Base-by-base conservation (phyloP, 768 basidiomycete species). In the Neoboletus brunneissimus region DNA sequence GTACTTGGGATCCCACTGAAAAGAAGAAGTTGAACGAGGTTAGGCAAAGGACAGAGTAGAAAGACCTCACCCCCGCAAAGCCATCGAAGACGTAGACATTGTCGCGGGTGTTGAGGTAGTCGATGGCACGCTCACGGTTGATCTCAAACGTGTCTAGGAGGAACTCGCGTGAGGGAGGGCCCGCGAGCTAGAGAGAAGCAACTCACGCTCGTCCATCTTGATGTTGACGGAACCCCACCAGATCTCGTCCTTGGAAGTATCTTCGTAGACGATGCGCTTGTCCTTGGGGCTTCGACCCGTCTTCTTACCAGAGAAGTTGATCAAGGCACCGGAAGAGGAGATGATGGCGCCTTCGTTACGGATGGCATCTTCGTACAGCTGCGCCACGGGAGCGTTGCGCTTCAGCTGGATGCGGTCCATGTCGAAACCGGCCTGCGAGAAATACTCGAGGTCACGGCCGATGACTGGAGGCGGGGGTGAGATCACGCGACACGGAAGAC, bases 141-240 rank as follows among this genome's bases (percentile, higher is more conserved):
- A 97, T 98, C 76, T 98, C 97, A 62, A 99, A 99, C 4, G 97
- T 98, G 82, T 99, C 85, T 89, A 55, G n/a, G 55, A 57, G 23
- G 57, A 53, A 48, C 18, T 50, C 32, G 51, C 25, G 20, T 62
- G 22, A 58, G 47, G 8, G 38, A 42, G 44, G 11, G 31, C 10
- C 7, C 0, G 32, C 15, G 29, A 31, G 32, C 6, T 12, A 15
- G 5, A 32, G 42, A 35, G 44, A 43, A n/a, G 38, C 29, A 22
- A 80, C 89, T 60, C 69, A 90, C 90, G 91, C 70, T 93, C 91
- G 70, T 97, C 94, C 88, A 96, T 90, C 81, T 97, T 96, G 77
- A 98, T 98, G 79, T 99, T 99, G 65, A 98, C 94, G 31, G 92
- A 88, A 40, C 97, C 96, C 97, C 97, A 98, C 95, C 97, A 99